A percentile compares a stretch with the other conserved stretches of the same genome.
These are phyloP conservation scores for Microglena sp. DNA, from an alignment of 139 green algal species.

Conservation along the genomic window DNA sequence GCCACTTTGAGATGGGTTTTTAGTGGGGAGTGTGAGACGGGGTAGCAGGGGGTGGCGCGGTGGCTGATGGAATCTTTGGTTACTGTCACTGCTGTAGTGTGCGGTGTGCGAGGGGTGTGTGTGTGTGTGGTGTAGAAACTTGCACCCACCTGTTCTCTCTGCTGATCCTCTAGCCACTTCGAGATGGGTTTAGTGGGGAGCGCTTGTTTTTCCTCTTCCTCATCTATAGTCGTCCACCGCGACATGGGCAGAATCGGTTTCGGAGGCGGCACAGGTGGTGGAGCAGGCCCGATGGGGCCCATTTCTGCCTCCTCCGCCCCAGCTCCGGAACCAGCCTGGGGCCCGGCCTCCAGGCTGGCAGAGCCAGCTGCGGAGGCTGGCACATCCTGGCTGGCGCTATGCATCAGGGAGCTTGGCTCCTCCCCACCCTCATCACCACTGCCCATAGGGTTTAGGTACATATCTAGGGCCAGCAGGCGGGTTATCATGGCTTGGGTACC, in stretches of 20 bases:
- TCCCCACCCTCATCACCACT: no score
- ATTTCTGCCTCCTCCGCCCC: neutral
- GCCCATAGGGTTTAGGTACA: constrained; percentile 14
- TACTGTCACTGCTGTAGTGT: neutral
- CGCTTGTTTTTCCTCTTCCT: constrained; percentile 39
- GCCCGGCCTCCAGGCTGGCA: neutral
- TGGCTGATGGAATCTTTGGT: neutral
- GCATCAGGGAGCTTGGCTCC: neutral
- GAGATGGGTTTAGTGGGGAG: no score
- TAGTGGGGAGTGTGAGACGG: neutral
- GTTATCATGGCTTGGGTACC: constrained; percentile 27
- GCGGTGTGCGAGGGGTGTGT: neutral
- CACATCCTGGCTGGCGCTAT: neutral
- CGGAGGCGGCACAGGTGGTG: neutral
- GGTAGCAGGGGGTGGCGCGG: neutral
- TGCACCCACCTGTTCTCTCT: constrained; percentile 11
- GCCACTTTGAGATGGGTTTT: constrained; percentile 46
- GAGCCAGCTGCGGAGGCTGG: neutral
- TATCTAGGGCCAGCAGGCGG: constrained; percentile 25
- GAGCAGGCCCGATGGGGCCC: neutral
- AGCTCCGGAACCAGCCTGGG: neutral
- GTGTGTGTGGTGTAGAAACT: neutral
- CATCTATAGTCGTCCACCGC: constrained; percentile 53
- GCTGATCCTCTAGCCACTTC: no score
- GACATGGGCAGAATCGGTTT: constrained; percentile 6